Evolutionary conservation across 208 protist genomes (phyloP).

Genomic region (Acanthamoeba healyi): DNA sequence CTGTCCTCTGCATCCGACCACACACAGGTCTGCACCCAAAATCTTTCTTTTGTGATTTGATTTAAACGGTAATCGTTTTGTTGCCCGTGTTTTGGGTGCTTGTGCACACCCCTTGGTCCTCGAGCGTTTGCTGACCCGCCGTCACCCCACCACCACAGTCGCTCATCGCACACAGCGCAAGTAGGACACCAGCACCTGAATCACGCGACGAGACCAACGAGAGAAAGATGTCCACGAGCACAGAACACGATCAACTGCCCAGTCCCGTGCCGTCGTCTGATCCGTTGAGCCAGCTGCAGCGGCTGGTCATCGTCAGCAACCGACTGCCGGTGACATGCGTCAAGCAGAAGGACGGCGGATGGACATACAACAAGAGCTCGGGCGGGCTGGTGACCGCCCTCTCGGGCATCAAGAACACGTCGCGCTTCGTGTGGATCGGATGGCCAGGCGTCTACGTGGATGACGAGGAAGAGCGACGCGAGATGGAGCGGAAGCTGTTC

Average conservation of each 20-base stretch:
- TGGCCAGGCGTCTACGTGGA: constrained; percentile 81
- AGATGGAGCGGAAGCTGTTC: constrained; percentile 74
- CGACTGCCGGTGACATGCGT: constrained; percentile 79
- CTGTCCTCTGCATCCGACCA: no score
- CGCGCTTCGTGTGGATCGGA: constrained; percentile 82
- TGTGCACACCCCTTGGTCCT: no score
- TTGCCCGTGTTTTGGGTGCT: no score
- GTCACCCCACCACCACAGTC: not conserved
- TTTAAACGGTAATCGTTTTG: no score
- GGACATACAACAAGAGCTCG: constrained; percentile 79
- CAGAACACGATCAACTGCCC: constrained; percentile 9
- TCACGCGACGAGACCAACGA: not conserved
- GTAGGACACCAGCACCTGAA: no score
- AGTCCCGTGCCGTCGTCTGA: not conserved
- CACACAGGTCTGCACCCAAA: no score
- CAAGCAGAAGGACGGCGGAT: constrained; percentile 20
- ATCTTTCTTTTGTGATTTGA: no score
- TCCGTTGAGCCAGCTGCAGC: constrained; percentile 20
- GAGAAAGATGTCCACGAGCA: not conserved
- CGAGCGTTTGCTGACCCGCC: no score
- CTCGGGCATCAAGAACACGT: constrained; percentile 73
- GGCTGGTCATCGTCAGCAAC: constrained; percentile 83
- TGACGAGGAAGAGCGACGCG: constrained; percentile 65
- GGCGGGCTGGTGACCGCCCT: constrained; percentile 82
- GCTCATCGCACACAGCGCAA: no score